Evolutionary conservation across 2,329 filamentous ascomycete genomes (phyloP).

Genomic region (Cryphonectria naterciae): DNA sequence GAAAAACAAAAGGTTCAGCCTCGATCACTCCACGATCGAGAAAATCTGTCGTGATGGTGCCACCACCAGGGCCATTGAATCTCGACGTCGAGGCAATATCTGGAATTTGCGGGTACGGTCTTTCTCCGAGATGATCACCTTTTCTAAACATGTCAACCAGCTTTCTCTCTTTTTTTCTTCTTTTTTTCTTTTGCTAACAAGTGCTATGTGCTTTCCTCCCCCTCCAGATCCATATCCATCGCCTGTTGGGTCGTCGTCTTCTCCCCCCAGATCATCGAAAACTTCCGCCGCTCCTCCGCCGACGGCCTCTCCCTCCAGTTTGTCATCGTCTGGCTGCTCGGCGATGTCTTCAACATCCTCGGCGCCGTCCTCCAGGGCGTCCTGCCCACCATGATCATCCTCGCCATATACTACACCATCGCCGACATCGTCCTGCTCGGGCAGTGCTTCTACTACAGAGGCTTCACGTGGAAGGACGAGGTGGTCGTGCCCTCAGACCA

Average conservation of each 20-base stretch:
- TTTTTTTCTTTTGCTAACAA: not conserved
- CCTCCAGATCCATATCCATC: constrained; percentile 82
- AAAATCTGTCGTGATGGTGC: constrained; percentile 48
- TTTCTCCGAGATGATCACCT: constrained; percentile 13
- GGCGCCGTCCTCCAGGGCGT: constrained; percentile 92
- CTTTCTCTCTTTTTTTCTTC: no score
- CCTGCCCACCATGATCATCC: constrained; percentile 90
- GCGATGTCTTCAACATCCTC: constrained; percentile 95
- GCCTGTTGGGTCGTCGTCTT: constrained; percentile 98
- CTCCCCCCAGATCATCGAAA: constrained; percentile 94
- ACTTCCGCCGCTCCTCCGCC: constrained; percentile 82
- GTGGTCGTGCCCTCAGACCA: constrained; percentile 48
- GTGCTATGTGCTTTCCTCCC: not conserved
- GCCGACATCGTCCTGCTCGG: constrained; percentile 85
- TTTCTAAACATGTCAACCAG: constrained; percentile 13
- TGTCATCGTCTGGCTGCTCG: constrained; percentile 87
- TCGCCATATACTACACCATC: constrained; percentile 93
- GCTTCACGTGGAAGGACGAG: constrained; percentile 70
- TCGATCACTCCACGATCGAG: not conserved
- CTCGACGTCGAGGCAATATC: constrained; percentile 89
- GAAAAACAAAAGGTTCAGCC: not conserved
- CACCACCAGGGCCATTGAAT: constrained; percentile 61
- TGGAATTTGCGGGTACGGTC: constrained; percentile 78
- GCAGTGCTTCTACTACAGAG: constrained; percentile 96
- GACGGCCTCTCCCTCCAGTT: constrained; percentile 91